Conservation (phyloP, 805 yeast species). For the Candida lessepsii region DNA sequence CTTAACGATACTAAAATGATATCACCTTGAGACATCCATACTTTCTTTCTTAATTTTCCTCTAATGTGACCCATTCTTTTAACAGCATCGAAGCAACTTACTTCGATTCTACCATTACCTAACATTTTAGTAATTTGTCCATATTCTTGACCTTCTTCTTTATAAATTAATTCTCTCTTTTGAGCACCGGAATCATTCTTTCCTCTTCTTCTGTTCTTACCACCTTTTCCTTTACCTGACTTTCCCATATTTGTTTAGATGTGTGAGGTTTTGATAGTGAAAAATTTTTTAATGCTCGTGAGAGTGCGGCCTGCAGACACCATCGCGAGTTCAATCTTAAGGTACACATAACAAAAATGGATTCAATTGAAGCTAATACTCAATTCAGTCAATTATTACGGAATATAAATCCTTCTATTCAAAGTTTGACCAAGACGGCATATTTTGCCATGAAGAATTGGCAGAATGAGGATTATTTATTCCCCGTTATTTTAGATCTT, state of each 20-base stretch:
- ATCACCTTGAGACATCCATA: constrained; percentile 99
- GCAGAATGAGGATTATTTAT: constrained; percentile 66
- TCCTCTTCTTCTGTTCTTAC: constrained; percentile 97
- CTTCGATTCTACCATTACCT: constrained; percentile 97
- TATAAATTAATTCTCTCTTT: constrained; percentile 89
- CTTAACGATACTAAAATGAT: constrained; percentile 92
- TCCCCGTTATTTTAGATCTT: constrained; percentile 63
- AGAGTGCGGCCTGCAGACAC: not conserved
- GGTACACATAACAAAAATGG: constrained; percentile 47
- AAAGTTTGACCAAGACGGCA: constrained; percentile 49
- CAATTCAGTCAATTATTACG: constrained; percentile 69
- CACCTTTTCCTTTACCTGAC: constrained; percentile 77
- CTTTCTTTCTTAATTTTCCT: constrained; percentile 99
- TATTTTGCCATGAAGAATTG: constrained; percentile 55
- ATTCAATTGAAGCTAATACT: constrained; percentile 82
- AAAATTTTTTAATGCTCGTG: constrained; percentile 3
- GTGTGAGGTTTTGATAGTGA: not conserved
- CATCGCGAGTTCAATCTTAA: not conserved
- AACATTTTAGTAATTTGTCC: constrained; percentile 98
- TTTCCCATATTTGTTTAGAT: constrained; percentile 56
- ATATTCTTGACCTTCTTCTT: constrained; percentile 97
- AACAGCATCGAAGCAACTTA: constrained; percentile 89
- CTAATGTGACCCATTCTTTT: constrained; percentile 97
- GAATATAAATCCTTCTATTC: constrained; percentile 61
- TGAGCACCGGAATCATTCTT: constrained; percentile 89